These are phyloP conservation scores for Fusarium burgessii DNA, from an alignment of 2,329 filamentous ascomycete genomes.

Conservation along the genomic window DNA sequence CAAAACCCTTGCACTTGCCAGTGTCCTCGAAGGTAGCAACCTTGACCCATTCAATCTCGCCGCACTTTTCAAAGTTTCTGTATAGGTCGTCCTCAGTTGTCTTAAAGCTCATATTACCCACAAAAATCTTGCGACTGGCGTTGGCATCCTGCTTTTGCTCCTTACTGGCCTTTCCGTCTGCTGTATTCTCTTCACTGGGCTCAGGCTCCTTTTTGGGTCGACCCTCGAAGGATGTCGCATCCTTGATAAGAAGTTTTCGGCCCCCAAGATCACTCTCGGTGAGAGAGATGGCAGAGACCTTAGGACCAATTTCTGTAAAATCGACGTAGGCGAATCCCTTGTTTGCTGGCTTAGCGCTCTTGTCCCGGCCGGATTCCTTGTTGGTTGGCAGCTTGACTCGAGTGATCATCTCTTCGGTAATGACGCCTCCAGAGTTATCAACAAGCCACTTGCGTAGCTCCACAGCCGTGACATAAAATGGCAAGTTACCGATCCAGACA, in stretches of 20 bases:
- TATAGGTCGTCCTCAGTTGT: constrained; percentile 83
- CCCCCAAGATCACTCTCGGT: constrained; percentile 85
- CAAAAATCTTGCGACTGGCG: constrained; percentile 85
- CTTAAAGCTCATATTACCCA: constrained; percentile 89
- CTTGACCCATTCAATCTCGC: constrained; percentile 83
- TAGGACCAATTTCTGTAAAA: constrained; percentile 77
- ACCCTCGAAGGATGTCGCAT: constrained; percentile 90
- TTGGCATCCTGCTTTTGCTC: constrained; percentile 61
- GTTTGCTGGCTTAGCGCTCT: constrained; percentile 65
- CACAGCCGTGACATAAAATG: constrained; percentile 81
- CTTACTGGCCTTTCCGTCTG: constrained; percentile 51
- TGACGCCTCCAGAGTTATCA: constrained; percentile 73
- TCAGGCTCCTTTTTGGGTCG: constrained; percentile 75
- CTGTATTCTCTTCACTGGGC: constrained; percentile 42
- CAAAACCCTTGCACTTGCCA: constrained; percentile 98
- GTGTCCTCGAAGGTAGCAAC: constrained; percentile 96
- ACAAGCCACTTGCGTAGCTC: constrained; percentile 86
- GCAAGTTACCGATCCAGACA: constrained; percentile 95
- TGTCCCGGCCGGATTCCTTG: constrained; percentile 60
- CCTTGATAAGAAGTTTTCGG: constrained; percentile 91
- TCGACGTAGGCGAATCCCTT: constrained; percentile 98
- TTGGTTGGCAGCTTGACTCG: constrained; percentile 82
- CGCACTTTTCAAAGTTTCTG: constrained; percentile 87
- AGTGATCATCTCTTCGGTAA: constrained; percentile 79
- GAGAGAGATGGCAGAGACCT: constrained; percentile 82